A percentile compares a stretch with the other conserved stretches of the same genome.
phyloP scores from a whole-genome alignment of 2,329 filamentous ascomycete species.

The Blastomyces gilchristii region DNA sequence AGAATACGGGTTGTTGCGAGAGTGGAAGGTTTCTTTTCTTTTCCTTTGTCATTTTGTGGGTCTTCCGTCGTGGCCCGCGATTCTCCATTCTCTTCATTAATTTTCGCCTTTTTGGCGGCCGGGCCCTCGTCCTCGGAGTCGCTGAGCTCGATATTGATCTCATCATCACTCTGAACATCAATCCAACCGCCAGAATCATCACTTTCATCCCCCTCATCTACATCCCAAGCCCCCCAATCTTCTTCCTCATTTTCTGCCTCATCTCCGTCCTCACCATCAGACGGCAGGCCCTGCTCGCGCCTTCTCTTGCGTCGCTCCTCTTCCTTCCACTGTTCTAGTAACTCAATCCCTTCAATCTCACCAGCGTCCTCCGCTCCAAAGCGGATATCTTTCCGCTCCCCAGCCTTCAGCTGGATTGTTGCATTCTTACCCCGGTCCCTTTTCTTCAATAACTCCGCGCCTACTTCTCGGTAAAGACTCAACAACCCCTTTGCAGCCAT shows the following conservation, averaged over 20 bases:
- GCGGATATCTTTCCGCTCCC: conserved; percentile 62
- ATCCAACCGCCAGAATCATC: conserved; percentile 86
- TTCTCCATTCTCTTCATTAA: conserved; percentile 27
- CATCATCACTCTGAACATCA: conserved; percentile 72
- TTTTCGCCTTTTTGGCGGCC: conserved; percentile 52
- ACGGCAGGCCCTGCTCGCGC: conserved; percentile 55
- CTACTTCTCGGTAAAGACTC: conserved; percentile 82
- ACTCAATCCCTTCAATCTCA: conserved; percentile 81
- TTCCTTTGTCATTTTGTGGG: conserved; percentile 35
- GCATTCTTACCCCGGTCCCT: conserved; percentile 87
- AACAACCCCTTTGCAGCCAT: conserved; percentile 94
- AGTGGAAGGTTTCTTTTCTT: conserved; percentile 42
- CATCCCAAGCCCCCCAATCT: conserved; percentile 50
- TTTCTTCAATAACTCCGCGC: conserved; percentile 78
- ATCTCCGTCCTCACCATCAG: conserved; percentile 51
- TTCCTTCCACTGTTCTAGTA: conserved; percentile 87
- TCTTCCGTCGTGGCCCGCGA: conserved; percentile 18
- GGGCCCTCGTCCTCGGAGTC: conserved; percentile 67
- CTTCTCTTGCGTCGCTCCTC: conserved; percentile 70
- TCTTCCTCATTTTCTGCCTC: conserved; percentile 51
- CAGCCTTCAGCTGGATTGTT: conserved; percentile 66
- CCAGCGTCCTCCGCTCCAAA: conserved; percentile 76
- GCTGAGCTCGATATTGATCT: conserved; percentile 62
- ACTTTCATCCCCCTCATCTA: conserved; percentile 45
- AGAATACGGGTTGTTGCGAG: conserved; percentile 90